Evolutionary conservation across 2,329 filamentous ascomycete species (phyloP), one percentile per base, ranked within the genome.

Genomic region (Dactylellina parvicollis): DNA sequence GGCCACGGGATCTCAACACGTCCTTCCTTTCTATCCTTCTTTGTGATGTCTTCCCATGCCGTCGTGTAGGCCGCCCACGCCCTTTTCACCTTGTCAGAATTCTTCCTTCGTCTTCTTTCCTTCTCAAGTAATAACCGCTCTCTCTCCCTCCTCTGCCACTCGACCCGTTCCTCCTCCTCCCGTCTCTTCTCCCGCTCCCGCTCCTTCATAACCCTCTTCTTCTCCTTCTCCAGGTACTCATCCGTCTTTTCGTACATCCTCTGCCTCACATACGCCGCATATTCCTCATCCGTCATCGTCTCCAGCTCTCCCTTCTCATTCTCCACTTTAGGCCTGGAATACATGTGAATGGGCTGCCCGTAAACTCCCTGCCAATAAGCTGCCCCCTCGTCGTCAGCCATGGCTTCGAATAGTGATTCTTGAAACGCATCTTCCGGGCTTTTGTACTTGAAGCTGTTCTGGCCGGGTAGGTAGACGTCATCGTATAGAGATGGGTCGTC

Each of bases 231-330:
- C 57, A 96, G 82, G 20, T 94, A 91, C 76, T 94, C 89, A 79
- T 96, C 88, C 59, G 91, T 96, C 82, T 92, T 92, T 84, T 97
- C 93, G 90, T 92, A 99, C 95, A 99, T 98, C 81, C 88, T 89
- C 57, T 86, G 86, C 16, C 94, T 88, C 38, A 99, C 94, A 80
- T 93, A 90, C 1, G 88, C 84, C 0, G 92, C 90, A 80, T 98
- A 99, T 80, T 97, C 91, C 26, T 98, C 93, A 77, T 98, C 95
- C 7, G 85, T 88, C 94, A 98, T 98, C 75, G 85, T 85, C 80
- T 96, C 92, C 10, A 96, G 83, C 78, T 88, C 80, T 75, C 86
- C 86, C 79, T 83, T 78, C 0, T 79, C 78, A 44, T 82, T 81
- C 70, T 82, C 83, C 7, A 81, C 79, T 54, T 83, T 81, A 0